Evolutionary conservation across 495 filamentous ascomycete genomes (phyloP).

Genomic region (Tuber borchii): DNA sequence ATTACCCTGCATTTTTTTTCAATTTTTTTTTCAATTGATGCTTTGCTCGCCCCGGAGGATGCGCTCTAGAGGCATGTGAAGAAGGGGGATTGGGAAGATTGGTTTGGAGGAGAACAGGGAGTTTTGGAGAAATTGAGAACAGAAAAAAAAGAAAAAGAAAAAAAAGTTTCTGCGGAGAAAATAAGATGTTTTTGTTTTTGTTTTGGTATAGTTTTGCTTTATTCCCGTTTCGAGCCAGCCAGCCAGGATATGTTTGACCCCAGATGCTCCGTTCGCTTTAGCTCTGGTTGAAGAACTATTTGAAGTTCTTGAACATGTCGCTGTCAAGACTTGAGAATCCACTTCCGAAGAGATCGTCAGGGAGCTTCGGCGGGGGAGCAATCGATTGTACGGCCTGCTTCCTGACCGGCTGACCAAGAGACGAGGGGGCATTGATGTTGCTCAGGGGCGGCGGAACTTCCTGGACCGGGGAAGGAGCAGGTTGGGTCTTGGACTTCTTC

Average conservation of each 20-base stretch:
- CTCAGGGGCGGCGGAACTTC: constrained; percentile 18
- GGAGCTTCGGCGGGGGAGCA: constrained; percentile 55
- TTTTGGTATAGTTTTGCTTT: not conserved
- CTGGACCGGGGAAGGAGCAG: constrained; percentile 29
- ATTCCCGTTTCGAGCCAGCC: not conserved
- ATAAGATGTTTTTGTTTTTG: not conserved
- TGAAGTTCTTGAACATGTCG: constrained; percentile 58
- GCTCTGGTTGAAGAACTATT: constrained; percentile 27
- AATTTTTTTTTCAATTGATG: not conserved
- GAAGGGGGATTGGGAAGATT: not conserved
- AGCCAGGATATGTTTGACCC: not conserved
- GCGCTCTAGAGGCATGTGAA: not conserved
- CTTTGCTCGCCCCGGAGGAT: not conserved
- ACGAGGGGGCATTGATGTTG: constrained; percentile 12
- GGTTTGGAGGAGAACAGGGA: not conserved
- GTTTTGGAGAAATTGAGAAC: constrained; percentile 12
- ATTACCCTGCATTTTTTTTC: not conserved
- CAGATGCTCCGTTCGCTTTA: not conserved
- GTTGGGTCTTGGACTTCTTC: constrained; percentile 26
- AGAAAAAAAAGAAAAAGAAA: constrained; percentile 14
- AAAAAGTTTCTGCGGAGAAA: constrained; percentile 5
- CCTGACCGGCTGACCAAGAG: constrained; percentile 44
- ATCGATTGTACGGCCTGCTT: constrained; percentile 34
- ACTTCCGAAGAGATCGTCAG: constrained; percentile 49
- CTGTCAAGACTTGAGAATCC: constrained; percentile 51